Base-by-base conservation (phyloP, 208 protist species). In the Leishmania braziliensis region DNA sequence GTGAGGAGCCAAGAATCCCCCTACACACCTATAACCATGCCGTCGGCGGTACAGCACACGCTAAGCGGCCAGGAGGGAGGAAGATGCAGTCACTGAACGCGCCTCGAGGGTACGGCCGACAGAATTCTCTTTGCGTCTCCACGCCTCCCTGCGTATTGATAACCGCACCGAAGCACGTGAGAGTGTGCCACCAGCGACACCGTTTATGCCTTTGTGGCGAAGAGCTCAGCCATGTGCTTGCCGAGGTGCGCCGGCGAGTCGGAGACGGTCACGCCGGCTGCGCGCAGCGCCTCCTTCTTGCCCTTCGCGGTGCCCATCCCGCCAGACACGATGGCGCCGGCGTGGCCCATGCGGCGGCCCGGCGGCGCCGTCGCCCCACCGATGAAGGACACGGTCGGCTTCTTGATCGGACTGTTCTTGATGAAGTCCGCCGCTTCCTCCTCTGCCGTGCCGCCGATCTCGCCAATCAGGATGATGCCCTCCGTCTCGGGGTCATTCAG, bases 381-480 rank as follows among this genome's bases (percentile, higher is more conserved):
- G 92, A 99, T 99, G 88, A 99, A 99, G 60, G 95, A 96, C 4
- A 99, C 99, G 53, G 99, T 91, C 50, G 99, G 99, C 89, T 99
- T 99, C 87, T 98, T 96, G 77, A 94, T 97, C 33, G 88, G 92
- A 84, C 98, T 90, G 86, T 98, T 95, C 78, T 95, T 97, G 77
- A 99, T 95, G 88, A 96, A 99, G 77, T 98, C 98, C 12, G 99
- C 99, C 33, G 99, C 99, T 86, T 99, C 97, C 91, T 99, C 99
- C 90, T 99, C 99, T 36, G 98, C 98, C 26, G 89, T 91, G 75
- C 99, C 99, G 83, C 99, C 99, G 87, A 99, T 99, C 91, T 99
- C 99, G 84, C 99, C 98, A 88, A 99, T 99, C 75, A 99, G 92
- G 83, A 99, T 98, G 81, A 98, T 97, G 92, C 98, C 99, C 89